Percentiles rank a stretch among this genome's conserved stretches.
phyloP scores from a whole-genome alignment of 192 early-diverging fungal genomes.

The Rhizophagus sp. region DNA sequence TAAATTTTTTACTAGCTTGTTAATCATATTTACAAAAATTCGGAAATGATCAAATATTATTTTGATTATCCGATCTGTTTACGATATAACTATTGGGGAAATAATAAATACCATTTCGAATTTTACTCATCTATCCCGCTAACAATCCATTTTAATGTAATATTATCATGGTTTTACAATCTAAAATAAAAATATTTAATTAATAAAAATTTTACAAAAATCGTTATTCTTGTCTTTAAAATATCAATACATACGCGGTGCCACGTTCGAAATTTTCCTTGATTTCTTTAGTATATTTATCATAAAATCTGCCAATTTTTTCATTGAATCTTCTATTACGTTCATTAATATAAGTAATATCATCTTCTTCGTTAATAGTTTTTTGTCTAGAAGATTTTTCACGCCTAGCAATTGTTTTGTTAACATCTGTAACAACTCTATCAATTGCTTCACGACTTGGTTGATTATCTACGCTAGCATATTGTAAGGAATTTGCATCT shows the following conservation, averaged over 20 bases:
- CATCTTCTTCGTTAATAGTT: constrained; percentile 78
- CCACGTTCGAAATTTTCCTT: constrained; percentile 86
- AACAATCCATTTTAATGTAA: too few species aligned
- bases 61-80: too few species aligned
- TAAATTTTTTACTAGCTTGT: too few species aligned
- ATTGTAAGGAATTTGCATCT: constrained; percentile 68
- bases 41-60: too few species aligned
- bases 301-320: constrained; percentile 93
- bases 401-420: constrained; percentile 65
- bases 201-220: too few species aligned
- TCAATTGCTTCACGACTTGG: constrained; percentile 69
- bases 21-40: too few species aligned
- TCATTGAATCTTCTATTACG: constrained; percentile 95
- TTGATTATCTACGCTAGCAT: constrained; percentile 55
- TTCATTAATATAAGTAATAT: constrained; percentile 96
- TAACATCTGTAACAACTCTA: constrained; percentile 66
- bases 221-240: too few species aligned
- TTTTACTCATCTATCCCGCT: too few species aligned
- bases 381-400: constrained; percentile 64
- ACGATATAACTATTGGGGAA: too few species aligned
- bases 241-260: constrained; percentile 53
- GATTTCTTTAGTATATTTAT: constrained; percentile 93
- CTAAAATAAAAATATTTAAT: too few species aligned
- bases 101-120: too few species aligned
- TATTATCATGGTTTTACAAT: too few species aligned